Base-by-base conservation (phyloP, 176 grass and related monocot genomes). In the Cymbopogon citratus region DNA sequence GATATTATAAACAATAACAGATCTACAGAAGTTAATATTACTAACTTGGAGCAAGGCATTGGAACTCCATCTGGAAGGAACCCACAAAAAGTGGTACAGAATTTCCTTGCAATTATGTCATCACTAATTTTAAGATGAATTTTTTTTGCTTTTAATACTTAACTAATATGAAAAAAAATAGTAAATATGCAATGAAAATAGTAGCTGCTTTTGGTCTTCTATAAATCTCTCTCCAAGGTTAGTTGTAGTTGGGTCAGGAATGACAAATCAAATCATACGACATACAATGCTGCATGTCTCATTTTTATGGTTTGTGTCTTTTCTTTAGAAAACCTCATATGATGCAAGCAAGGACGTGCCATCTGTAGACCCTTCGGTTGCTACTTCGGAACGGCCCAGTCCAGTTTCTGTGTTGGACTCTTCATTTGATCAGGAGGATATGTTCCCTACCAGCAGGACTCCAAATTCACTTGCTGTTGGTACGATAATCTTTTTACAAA, bases 361-460 rank as follows among this genome's bases (percentile, higher is more conserved):
- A 84, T 48, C 80, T 57, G n/a, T 57, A 9, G 92, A 95, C 74
- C 64, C 25, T 40, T 73, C 77, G 77, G 45, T 85, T 82, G 27
- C 78, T 80, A 69, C 76, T 33, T 48, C 48, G 43, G 89, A 99
- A 82, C 85, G 90, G 67, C 93, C 87, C 66, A 92, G 89, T 73
- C 91, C 93, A 63, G 82, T 99, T 66, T 91, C 93, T 83, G 89
- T 99, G 21, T 86, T 93, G 74, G 93, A 99, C 69, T 63, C 77
- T 62, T 87, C 87, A 12, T 88, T 90, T 84, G 82, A 86, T 49
- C 85, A 88, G 83, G 88, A 99, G 75, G 78, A 88, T 18, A 71
- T 82, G 31, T 82, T 83, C 57, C 71, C 69, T 79, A 56, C 26
- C 14, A 84, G 57, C 63, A 90, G 75, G 78, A 69, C 74, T 41